Base-by-base conservation (phyloP, 1,284 basidiomycete genomes). In the Microbotryum violaceum region DNA sequence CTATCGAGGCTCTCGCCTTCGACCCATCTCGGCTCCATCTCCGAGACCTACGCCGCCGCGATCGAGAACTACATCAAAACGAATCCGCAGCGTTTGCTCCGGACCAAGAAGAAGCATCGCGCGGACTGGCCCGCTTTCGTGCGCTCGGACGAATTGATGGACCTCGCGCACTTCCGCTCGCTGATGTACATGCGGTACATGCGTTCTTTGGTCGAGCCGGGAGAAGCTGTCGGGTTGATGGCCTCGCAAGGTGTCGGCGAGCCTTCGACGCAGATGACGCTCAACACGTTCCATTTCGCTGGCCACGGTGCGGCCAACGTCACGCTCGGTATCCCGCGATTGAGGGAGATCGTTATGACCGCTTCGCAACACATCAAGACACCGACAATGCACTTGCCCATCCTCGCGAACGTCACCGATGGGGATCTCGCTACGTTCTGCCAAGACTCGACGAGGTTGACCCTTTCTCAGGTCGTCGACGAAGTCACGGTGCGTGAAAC, bases 251-350 rank as follows among this genome's bases (percentile, higher is more conserved):
- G 93, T 79, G 85, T 99, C 53, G 96, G 96, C 63, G 96, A 99
- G 76, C 96, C 96, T 5, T 98, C 96, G 27, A 99, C 96, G 2
- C 96, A 99, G 76, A 99, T 99, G 96, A 99, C 96, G 33, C 79
- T 99, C 69, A 99, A 99, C 76, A 99, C 96, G 10, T 99, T 99
- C 85, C 96, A 99, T 80, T 97, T 98, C 75, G 92, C 92, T 68
- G 91, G 94, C 70, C 96, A 98, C 76, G 96, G 96, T 78, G 94
- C 96, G 62, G 94, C 96, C 46, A 99, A 99, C 76, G 96, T 99
- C 66, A 99, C 96, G 2, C 83, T 99, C 54, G 96, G 96, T 83
- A 98, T 99, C 70, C 96, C 96, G 53, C 93, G 96, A 77, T 80
- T 99, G 27, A 86, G 94, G 76, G 96, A 99, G 78, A 97, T 99